Conservation (phyloP, 106 monocot genomes). For the Allium sativum region DNA sequence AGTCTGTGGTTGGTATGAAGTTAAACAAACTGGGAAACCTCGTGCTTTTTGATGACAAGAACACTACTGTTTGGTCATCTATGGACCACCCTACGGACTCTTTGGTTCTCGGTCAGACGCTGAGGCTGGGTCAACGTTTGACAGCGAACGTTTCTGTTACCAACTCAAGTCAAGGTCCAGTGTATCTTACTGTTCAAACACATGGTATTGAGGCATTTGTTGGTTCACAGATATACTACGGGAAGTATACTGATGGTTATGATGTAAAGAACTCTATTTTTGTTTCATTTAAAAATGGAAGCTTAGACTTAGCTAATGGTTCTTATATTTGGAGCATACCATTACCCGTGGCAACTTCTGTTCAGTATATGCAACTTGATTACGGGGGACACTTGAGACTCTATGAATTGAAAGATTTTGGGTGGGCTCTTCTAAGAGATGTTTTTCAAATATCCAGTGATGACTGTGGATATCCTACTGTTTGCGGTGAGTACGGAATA, state of each 20-base stretch:
- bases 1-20: too few species aligned
- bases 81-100: too few species aligned
- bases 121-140: too few species aligned
- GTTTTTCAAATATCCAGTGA: not conserved
- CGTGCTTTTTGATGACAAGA: too few species aligned
- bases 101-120: too few species aligned
- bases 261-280: not conserved
- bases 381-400: constrained; percentile 8
- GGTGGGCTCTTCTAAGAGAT: not conserved
- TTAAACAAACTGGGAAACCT: too few species aligned
- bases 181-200: constrained; percentile 57
- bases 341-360: not conserved
- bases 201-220: constrained; percentile 12
- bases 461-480: constrained; percentile 15
- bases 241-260: not conserved
- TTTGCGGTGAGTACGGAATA: constrained; percentile 42
- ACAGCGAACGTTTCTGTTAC: too few species aligned
- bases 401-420: not conserved
- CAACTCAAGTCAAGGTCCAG: too few species aligned
- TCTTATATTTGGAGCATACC: not conserved
- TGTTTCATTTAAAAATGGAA: constrained; percentile 14
- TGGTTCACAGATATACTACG: constrained; percentile 9
- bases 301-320: not conserved
- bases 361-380: constrained; percentile 9
- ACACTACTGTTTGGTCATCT: too few species aligned